A percentile compares a stretch with the other conserved stretches of the same genome.
These are phyloP conservation scores for Termitomyces sp. DNA, from an alignment of 768 basidiomycete genomes.

Conservation along the genomic window DNA sequence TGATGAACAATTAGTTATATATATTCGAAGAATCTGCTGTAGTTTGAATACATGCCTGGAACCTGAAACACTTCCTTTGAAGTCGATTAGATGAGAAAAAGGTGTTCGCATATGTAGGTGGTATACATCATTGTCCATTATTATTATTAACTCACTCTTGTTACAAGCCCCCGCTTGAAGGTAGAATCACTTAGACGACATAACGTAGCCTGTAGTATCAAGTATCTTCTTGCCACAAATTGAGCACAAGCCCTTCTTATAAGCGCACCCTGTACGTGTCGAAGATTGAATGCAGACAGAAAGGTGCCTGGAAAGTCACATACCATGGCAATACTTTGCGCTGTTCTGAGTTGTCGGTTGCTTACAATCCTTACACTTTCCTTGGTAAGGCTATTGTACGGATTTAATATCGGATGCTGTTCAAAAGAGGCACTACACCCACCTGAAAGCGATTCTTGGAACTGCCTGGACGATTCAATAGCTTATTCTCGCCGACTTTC, in stretches of 20 bases:
- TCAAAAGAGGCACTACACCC: conserved; percentile 20
- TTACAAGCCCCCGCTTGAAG: conserved; percentile 3
- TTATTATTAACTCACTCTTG: conserved; percentile 3
- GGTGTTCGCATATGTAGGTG: neutral
- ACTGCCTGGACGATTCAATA: conserved; percentile 60
- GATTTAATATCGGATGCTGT: conserved; percentile 12
- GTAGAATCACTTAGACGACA: conserved; percentile 66
- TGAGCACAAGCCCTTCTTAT: conserved; percentile 80
- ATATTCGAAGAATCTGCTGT: neutral
- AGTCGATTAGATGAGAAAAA: neutral
- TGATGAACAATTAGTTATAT: conserved; percentile 4
- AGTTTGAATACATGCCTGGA: neutral
- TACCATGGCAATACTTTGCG: conserved; percentile 88
- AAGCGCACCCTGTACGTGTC: conserved; percentile 63
- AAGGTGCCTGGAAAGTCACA: conserved; percentile 17
- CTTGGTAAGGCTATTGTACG: conserved; percentile 67
- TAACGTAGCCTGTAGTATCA: conserved; percentile 77
- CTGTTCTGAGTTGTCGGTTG: conserved; percentile 78
- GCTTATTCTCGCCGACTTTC: conserved; percentile 83
- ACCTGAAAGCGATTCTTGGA: conserved; percentile 78
- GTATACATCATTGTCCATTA: neutral
- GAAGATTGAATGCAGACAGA: conserved; percentile 1
- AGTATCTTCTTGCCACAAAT: conserved; percentile 86
- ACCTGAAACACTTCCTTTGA: neutral
- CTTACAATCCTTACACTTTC: conserved; percentile 86